These are phyloP conservation scores for Lichtheimia corymbifera DNA, from an alignment of 371 early-diverging fungal species.

Conservation along the genomic window DNA sequence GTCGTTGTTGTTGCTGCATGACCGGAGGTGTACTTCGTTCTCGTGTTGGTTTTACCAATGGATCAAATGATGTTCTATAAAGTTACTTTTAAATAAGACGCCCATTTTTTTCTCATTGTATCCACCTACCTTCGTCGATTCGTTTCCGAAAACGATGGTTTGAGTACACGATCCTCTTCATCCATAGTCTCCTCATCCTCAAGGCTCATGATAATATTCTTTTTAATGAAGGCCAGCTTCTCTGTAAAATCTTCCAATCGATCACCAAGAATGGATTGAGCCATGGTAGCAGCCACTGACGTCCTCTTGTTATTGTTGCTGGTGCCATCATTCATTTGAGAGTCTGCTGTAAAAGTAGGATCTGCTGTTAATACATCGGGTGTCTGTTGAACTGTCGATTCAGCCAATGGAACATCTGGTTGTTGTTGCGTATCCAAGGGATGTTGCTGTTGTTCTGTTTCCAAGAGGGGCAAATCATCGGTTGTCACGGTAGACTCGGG, in stretches of 20 bases:
- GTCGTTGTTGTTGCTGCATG: background rate
- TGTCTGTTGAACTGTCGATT: background rate
- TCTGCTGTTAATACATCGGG: background rate
- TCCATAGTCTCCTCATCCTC: conserved; percentile 35
- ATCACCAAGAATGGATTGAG: conserved; percentile 41
- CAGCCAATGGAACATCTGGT: too few species aligned
- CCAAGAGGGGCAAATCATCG: too few species aligned
- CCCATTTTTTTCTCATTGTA: too few species aligned
- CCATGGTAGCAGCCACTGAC: conserved; percentile 31
- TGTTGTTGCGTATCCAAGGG: too few species aligned
- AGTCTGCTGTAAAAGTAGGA: background rate
- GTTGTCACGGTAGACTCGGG: too few species aligned
- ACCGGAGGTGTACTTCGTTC: too few species aligned
- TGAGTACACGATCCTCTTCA: conserved; percentile 7
- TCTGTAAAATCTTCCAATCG: conserved; percentile 45
- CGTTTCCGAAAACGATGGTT: too few species aligned
- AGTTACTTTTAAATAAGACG: too few species aligned
- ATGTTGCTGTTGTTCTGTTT: too few species aligned
- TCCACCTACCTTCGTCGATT: too few species aligned
- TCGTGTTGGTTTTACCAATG: conserved; percentile 4
- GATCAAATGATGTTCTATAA: conserved; percentile 16
- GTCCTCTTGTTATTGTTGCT: background rate
- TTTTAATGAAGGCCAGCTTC: conserved; percentile 45
- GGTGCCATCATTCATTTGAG: background rate
- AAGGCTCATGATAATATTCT: conserved; percentile 44